Evolutionary conservation across 345 rosid genomes (phyloP).

Genomic region (Salix viminalis): DNA sequence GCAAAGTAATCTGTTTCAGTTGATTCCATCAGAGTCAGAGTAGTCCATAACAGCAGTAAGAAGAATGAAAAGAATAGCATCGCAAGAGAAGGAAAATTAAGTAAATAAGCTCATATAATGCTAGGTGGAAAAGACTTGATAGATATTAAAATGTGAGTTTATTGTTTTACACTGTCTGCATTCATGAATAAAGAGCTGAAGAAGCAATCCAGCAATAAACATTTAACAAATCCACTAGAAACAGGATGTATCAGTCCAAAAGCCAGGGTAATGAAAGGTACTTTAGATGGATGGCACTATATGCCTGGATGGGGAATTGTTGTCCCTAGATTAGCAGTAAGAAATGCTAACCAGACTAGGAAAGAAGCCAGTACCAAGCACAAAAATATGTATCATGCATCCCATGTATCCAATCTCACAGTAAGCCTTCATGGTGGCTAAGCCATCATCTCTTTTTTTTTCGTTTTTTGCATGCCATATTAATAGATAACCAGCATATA

Average conservation of each 20-base stretch:
- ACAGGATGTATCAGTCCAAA: background rate
- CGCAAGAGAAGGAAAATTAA: background rate
- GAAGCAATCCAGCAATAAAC: background rate
- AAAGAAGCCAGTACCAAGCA: background rate
- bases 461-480: too few species aligned
- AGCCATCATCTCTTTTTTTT: background rate
- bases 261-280: background rate
- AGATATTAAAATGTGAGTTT: background rate
- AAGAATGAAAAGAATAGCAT: background rate
- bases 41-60: background rate
- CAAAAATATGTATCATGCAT: background rate
- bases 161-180: background rate
- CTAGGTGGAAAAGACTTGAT: background rate
- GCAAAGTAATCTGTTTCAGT: conserved; percentile 59
- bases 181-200: background rate
- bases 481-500: background rate
- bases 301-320: background rate
- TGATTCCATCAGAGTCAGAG: background rate
- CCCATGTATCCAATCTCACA: background rate
- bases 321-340: background rate
- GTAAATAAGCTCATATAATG: background rate
- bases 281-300: too few species aligned
- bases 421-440: background rate
- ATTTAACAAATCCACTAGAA: background rate
- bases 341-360: background rate